These are phyloP conservation scores for Neurospora sp. DNA, from an alignment of 495 filamentous ascomycete species.

Conservation along the genomic window DNA sequence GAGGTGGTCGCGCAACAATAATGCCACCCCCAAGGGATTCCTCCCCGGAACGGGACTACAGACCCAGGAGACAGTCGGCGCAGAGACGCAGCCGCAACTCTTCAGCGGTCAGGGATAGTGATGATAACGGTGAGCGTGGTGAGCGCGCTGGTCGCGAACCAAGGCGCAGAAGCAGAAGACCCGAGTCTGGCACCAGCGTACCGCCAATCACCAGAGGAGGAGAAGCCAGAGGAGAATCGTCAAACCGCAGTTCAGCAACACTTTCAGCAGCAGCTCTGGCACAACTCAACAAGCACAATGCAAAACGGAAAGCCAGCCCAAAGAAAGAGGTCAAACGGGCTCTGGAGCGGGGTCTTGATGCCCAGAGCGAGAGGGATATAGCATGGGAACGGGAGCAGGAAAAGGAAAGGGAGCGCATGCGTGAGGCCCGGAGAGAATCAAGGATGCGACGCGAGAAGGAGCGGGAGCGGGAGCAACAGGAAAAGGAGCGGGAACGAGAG, in stretches of 20 bases:
- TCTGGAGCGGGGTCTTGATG: not conserved
- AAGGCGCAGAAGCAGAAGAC: constrained; percentile 2
- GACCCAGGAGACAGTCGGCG: not conserved
- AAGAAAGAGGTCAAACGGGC: not conserved
- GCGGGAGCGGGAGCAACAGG: constrained; percentile 21
- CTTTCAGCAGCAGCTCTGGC: constrained; percentile 51
- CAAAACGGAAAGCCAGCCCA: constrained; percentile 11
- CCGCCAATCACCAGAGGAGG: constrained; percentile 4
- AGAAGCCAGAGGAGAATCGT: constrained; percentile 9
- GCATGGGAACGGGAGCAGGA: constrained; percentile 20
- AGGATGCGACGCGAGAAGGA: not conserved
- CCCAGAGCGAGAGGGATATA: constrained; percentile 14
- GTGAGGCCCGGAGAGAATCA: constrained; percentile 7
- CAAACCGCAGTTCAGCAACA: constrained; percentile 4
- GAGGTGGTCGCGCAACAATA: not conserved
- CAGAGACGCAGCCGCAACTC: not conserved
- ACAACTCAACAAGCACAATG: constrained; percentile 48
- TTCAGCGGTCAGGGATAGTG: not conserved
- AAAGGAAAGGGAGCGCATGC: constrained; percentile 16
- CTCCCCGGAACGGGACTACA: not conserved
- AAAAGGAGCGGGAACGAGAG: constrained; percentile 20
- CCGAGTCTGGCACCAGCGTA: constrained; percentile 17
- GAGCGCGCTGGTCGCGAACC: not conserved
- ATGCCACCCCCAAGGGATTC: not conserved
- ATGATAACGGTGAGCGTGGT: not conserved